Evolutionary conservation across 169 alveolate genomes (phyloP).

Genomic region (Plasmodium berghei): DNA sequence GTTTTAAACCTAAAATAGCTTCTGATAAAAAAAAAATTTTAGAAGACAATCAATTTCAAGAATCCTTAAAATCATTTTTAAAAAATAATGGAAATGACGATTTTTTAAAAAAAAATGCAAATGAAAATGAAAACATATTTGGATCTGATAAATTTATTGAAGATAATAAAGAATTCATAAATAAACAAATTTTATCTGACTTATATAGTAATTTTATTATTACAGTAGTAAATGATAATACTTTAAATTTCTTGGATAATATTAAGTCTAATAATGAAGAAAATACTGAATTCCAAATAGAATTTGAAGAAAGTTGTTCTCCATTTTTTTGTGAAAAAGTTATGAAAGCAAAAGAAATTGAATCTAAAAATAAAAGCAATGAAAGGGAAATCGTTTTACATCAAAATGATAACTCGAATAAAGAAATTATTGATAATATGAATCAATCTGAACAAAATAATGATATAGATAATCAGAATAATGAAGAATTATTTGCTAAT

Average conservation of each 20-base stretch:
- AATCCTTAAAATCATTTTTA: conserved; percentile 13
- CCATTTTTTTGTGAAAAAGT: conserved; percentile 60
- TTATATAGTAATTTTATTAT: conserved; percentile 25
- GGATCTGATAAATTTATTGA: conserved; percentile 14
- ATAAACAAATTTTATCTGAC: conserved; percentile 22
- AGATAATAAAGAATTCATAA: conserved; percentile 31
- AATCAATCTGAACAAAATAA: not conserved
- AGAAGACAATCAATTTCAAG: conserved; percentile 18
- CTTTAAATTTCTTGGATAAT: conserved; percentile 24
- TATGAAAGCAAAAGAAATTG: conserved; percentile 56
- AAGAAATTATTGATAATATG: not conserved
- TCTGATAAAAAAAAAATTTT: not conserved
- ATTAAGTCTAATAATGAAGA: conserved; percentile 5
- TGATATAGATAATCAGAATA: conserved; percentile 3
- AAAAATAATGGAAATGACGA: not conserved
- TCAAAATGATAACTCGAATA: not conserved
- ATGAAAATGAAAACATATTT: not conserved
- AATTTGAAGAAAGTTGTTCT: conserved; percentile 60
- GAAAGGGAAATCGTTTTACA: not conserved
- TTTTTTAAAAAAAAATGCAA: not conserved
- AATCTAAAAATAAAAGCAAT: not conserved
- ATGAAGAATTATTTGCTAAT: not conserved
- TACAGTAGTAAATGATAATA: conserved; percentile 30
- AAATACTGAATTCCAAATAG: conserved; percentile 37
- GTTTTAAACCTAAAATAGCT: not conserved